phyloP scores from a whole-genome alignment of 2,329 filamentous ascomycete species.

The Cytospora piceicola region DNA sequence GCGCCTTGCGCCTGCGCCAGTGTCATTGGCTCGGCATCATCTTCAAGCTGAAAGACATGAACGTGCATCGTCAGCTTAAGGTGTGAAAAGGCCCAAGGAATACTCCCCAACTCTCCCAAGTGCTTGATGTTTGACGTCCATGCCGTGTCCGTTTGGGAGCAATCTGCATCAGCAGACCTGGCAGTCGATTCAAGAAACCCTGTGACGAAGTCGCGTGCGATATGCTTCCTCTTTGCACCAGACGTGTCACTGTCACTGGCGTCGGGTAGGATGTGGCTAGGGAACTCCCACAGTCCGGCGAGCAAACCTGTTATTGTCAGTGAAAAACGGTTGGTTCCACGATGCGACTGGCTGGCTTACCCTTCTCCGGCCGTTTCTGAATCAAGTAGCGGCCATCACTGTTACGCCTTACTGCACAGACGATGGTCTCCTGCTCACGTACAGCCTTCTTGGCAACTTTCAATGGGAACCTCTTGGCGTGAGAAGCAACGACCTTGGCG shows the following conservation, averaged over 20 bases:
- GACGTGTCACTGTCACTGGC: conserved; percentile 36
- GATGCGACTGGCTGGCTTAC: conserved; percentile 4
- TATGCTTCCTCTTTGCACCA: conserved; percentile 40
- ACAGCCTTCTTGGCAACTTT: conserved; percentile 56
- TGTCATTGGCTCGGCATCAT: conserved; percentile 9
- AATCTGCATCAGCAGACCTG: conserved; percentile 5
- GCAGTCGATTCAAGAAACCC: conserved; percentile 34
- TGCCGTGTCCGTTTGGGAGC: not conserved
- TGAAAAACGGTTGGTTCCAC: not conserved
- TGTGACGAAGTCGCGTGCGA: conserved; percentile 43
- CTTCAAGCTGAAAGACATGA: conserved; percentile 50
- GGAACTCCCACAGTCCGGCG: conserved; percentile 61
- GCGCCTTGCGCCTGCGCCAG: conserved; percentile 13
- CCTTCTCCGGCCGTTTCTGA: conserved; percentile 56
- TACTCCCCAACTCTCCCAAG: conserved; percentile 50
- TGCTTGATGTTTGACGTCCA: conserved; percentile 36
- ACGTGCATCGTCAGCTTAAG: conserved; percentile 62
- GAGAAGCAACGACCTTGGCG: conserved; percentile 44
- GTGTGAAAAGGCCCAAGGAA: conserved; percentile 63
- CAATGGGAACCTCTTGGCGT: conserved; percentile 56
- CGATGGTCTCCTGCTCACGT: conserved; percentile 55
- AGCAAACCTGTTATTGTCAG: conserved; percentile 44
- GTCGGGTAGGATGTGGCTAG: conserved; percentile 47
- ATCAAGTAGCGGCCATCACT: conserved; percentile 51
- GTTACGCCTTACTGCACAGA: conserved; percentile 52